Conservation (phyloP, 805 yeast genomes). For the Suhomyces tanzawaensis region DNA sequence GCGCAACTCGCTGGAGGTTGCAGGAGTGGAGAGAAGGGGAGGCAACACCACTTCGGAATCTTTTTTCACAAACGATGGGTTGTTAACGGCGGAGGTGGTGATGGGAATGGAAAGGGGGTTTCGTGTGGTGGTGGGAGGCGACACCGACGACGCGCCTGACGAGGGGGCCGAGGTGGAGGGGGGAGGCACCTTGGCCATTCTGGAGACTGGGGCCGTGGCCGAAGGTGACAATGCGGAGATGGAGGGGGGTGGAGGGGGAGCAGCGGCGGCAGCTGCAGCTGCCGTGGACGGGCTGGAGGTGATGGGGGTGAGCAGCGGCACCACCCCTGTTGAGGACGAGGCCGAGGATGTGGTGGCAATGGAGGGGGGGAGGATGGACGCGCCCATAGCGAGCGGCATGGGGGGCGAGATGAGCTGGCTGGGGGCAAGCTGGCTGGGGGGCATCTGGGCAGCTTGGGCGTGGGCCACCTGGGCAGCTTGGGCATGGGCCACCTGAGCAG, state of each 20-base stretch:
- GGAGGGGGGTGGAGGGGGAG: conserved; percentile 3
- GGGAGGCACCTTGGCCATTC: neutral
- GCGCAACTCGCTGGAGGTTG: conserved; percentile 4
- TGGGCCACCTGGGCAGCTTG: conserved; percentile 3
- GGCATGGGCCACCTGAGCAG: neutral
- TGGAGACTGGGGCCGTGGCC: neutral
- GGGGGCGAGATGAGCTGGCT: conserved; percentile 1
- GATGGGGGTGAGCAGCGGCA: conserved; percentile 12
- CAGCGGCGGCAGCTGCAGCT: conserved; percentile 10
- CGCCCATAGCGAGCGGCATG: neutral
- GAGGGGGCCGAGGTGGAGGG: neutral
- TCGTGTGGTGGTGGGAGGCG: conserved; percentile 2
- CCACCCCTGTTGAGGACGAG: neutral
- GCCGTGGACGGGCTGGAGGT: conserved; percentile 12
- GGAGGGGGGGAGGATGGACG: conserved; percentile 6
- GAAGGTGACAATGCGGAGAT: neutral
- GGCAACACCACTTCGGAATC: conserved; percentile 1
- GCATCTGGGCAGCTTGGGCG: neutral
- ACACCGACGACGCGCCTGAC: conserved; percentile 3
- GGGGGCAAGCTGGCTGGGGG: neutral
- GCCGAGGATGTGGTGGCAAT: conserved; percentile 4
- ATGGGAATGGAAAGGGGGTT: conserved; percentile 4
- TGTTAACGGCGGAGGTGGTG: neutral
- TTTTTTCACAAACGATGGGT: neutral
- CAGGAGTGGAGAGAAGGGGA: neutral